Base-by-base conservation (phyloP, 2,329 filamentous ascomycete species). In the Trichophyton simii region DNA sequence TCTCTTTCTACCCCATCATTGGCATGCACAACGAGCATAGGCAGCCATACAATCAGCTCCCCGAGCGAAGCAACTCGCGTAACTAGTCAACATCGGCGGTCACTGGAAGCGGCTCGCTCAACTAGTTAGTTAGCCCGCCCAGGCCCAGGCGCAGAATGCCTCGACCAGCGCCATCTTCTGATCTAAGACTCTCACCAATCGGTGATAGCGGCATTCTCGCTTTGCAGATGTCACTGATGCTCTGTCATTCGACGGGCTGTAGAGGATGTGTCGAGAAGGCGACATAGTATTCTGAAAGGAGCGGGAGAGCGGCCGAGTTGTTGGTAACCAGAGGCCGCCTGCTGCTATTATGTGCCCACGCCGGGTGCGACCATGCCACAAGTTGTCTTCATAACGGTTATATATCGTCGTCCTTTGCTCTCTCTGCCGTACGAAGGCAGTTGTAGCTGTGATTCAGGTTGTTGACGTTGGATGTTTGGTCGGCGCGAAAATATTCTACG, bases 91-190 rank as follows among this genome's bases (percentile, higher is more conserved):
- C 34, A 13, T 38, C 11, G 34, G 34, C 11, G 9, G 34, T 8
- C 9, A 13, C 34, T 38, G 34, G 34, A 31, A 38, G 9, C 34
- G 11, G 9, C 34, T 38, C 9, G 34, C 34, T 38, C 34, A 13
- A 38, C 9, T 38, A 38, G 34, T 7, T 31, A 31, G 22, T 22
- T 22, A 31, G 28, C 28, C 28, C 5, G 28, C 80, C 86, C 83
- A 89, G 57, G 87, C 74, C 52, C 85, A 85, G 11, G 83, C 82
- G 69, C 84, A 87, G 69, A 88, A 87, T 65, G 82, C 83, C 66
- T 87, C 78, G 1, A 82, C 80, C 57, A 88, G 75, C 65, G 36
- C 80, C 78, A 68, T 82, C 83, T 65, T 82, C 79, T 68, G 86
- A 77, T 13, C 88, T 73, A 60, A 89, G 75, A 65, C 86, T 82